Evolutionary conservation across 2,329 filamentous ascomycete species (phyloP).

Genomic region (Bipolaris victoriae): DNA sequence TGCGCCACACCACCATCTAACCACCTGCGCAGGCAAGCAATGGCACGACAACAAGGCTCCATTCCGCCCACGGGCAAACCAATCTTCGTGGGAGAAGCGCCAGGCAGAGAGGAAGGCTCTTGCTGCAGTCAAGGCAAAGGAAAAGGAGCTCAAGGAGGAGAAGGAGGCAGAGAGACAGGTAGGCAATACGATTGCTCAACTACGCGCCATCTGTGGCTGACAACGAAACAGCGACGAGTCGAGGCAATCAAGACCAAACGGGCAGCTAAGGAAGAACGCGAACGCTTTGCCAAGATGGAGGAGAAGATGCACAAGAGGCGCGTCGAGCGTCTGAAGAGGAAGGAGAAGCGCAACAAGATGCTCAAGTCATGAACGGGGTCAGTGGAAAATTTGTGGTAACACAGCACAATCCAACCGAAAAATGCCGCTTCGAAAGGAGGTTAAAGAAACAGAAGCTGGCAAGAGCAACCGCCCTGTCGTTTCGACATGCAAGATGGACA

Average conservation of each 20-base stretch:
- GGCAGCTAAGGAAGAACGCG: conserved; percentile 88
- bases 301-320: conserved; percentile 98
- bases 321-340: conserved; percentile 88
- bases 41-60: conserved; percentile 86
- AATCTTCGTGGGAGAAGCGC: conserved; percentile 80
- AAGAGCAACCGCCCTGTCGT: background rate
- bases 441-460: background rate
- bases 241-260: conserved; percentile 84
- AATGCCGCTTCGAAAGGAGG: conserved; percentile 10
- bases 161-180: conserved; percentile 90
- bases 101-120: conserved; percentile 71
- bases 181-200: conserved; percentile 34
- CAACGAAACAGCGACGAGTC: conserved; percentile 67
- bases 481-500: background rate
- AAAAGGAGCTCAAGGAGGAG: conserved; percentile 92
- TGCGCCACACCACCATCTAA: conserved; percentile 19
- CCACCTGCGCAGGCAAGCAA: conserved; percentile 75
- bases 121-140: conserved; percentile 84
- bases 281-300: conserved; percentile 90
- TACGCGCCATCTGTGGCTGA: conserved; percentile 11
- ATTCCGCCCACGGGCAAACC: conserved; percentile 80
- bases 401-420: background rate
- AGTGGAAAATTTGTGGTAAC: background rate
- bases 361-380: conserved; percentile 53
- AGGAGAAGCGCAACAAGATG: conserved; percentile 95